Conservation (phyloP, 352 stramenopile species). For the Globisporangium yorkense region DNA sequence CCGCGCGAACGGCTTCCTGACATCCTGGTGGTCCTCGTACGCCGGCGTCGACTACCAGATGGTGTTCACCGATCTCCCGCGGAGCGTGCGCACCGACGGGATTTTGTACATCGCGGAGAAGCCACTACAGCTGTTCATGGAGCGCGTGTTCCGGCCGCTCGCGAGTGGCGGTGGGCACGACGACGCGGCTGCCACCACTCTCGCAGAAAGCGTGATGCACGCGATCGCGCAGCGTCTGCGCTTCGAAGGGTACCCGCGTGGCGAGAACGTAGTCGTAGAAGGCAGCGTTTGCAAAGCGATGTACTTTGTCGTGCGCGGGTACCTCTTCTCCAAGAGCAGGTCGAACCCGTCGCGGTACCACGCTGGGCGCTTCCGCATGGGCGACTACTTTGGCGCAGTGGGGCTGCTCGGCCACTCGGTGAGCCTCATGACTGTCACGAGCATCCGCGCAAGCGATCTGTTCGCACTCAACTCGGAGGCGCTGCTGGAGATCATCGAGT, state of each 20-base stretch:
- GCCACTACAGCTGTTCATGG: constrained; percentile 35
- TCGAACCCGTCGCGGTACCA: constrained; percentile 47
- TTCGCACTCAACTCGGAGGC: constrained; percentile 49
- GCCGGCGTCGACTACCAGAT: constrained; percentile 47
- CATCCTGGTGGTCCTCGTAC: constrained; percentile 57
- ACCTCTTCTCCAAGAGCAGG: constrained; percentile 41
- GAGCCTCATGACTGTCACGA: constrained; percentile 45
- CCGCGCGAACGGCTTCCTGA: constrained; percentile 36
- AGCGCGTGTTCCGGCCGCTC: constrained; percentile 36
- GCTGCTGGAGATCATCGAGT: constrained; percentile 31
- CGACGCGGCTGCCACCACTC: constrained; percentile 3
- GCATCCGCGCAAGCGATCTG: constrained; percentile 48
- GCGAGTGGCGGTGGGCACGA: neutral
- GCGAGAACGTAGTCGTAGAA: constrained; percentile 51
- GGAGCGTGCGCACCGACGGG: constrained; percentile 43
- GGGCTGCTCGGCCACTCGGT: constrained; percentile 49
- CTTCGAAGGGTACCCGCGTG: constrained; percentile 62
- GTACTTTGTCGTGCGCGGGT: constrained; percentile 63
- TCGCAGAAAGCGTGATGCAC: constrained; percentile 18
- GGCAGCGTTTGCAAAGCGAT: constrained; percentile 53
- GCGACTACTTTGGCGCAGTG: constrained; percentile 54
- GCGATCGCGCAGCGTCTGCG: constrained; percentile 40
- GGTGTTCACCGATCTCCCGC: constrained; percentile 47
- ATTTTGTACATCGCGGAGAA: constrained; percentile 35
- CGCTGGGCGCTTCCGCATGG: constrained; percentile 31